Percentiles rank a stretch among this genome's conserved stretches.
Conservation (phyloP, 1,284 basidiomycete genomes). For the Salmacisia buchloeana region DNA sequence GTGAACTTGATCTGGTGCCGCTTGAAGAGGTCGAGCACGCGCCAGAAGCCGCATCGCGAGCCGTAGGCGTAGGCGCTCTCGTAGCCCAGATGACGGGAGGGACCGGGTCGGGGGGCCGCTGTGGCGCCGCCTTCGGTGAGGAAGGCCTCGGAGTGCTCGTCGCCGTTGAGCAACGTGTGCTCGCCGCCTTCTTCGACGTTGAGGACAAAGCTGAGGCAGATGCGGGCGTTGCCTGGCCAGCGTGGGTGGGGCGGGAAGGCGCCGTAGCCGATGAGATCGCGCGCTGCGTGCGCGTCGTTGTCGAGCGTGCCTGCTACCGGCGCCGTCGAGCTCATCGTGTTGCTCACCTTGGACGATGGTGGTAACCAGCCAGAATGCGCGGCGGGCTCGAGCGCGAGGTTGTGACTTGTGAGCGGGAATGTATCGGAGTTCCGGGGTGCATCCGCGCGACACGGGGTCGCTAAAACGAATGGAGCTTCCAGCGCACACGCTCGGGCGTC, state of each 20-base stretch:
- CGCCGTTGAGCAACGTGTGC: conserved; percentile 47
- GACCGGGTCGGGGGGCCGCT: conserved; percentile 25
- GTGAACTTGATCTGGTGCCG: conserved; percentile 46
- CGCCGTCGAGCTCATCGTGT: too few relatives aligned
- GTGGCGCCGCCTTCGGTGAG: conserved; percentile 47
- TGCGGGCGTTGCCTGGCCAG: conserved; percentile 52
- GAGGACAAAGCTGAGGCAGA: conserved; percentile 51
- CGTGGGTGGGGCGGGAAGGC: conserved; percentile 46
- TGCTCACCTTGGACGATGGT: too few relatives aligned
- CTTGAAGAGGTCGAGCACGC: conserved; percentile 50
- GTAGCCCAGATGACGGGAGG: conserved; percentile 45
- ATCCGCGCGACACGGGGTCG: too few relatives aligned
- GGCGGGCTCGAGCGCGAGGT: too few relatives aligned
- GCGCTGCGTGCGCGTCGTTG: conserved; percentile 29
- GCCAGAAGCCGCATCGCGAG: conserved; percentile 51
- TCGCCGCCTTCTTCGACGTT: conserved; percentile 54
- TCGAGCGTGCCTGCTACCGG: too few relatives aligned
- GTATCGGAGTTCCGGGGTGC: too few relatives aligned
- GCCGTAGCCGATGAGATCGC: conserved; percentile 50
- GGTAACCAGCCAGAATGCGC: too few relatives aligned
- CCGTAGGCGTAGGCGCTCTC: conserved; percentile 52
- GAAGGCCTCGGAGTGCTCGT: conserved; percentile 39
- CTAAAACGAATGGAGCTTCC: too few relatives aligned
- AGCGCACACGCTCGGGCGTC: too few relatives aligned
- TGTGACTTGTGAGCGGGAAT: too few relatives aligned